Base-by-base conservation (phyloP, 345 rosid genomes). In the Eucalyptus microcorys region DNA sequence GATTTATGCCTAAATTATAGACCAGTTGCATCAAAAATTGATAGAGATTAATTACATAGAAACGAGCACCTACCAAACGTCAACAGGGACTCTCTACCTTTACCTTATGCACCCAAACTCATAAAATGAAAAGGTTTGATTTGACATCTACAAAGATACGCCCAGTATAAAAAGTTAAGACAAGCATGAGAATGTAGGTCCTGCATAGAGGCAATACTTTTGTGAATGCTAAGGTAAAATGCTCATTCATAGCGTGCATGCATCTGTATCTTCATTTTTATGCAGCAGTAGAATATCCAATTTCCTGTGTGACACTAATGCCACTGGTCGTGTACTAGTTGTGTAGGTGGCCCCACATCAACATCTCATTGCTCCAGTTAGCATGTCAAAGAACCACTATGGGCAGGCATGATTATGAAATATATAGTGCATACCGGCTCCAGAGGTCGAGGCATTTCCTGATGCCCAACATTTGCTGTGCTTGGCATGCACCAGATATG, bases 401-500 rank as follows among this genome's bases (percentile, higher is more conserved):
- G 83, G 30, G 47, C 83, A 76, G 47, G 30, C 26, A 76, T 37
- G 27, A 49, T 43, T 16, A 43, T 17, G n/a, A 15, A 86, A 90
- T 24, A 2, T 61, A 24, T 42, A 59, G 81, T 66, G 76, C 96
- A 91, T 95, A 96, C 99, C 91, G 94, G 93, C 93, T 97, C 99
- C 80, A 96, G 92, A 59, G 91, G 90, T 68, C 98, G 93, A 83
- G 99, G 99, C 88, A 96, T 89, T 93, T 97, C 99, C 88, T 95
- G 98, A 24, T 94, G 92, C 88, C 98, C 96, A 89, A 97, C 94
- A 87, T 97, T 96, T 8, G 94, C 94, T 3, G 99, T 93, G 92
- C 94, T 97, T 5, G 99, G 97, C 94, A 97, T 90, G 95, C 96
- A 96, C 99, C 99, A 96, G 42, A 96, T 94, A 85, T 94, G 93